Percentiles rank a stretch among this genome's conserved stretches.
Conservation (phyloP, 164 flowering plant genomes). For the Houttuynia cordata region DNA sequence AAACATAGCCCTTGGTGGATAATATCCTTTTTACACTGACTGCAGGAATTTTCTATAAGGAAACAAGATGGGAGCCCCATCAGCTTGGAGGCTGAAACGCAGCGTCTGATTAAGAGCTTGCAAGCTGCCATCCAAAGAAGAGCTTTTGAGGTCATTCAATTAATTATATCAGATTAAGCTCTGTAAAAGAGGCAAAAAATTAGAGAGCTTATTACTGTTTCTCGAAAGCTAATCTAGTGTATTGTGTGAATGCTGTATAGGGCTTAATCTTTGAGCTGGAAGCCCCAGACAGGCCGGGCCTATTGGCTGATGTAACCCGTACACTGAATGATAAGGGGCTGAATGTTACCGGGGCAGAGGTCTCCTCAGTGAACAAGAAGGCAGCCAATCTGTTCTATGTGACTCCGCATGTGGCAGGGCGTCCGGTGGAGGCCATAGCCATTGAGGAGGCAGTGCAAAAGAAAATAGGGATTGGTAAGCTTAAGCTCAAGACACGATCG, state of each 20-base stretch:
- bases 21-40: neutral
- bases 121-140: slow-evolving; percentile 91
- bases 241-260: neutral
- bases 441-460: slow-evolving; percentile 50
- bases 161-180: no score
- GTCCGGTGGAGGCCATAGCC: slow-evolving; percentile 38
- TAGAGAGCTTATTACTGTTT: no score
- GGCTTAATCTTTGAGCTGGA: slow-evolving; percentile 21
- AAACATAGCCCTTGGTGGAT: neutral
- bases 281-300: slow-evolving; percentile 41
- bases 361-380: slow-evolving; percentile 43
- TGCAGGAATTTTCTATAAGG: slow-evolving; percentile 77
- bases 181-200: no score
- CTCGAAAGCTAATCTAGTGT: neutral
- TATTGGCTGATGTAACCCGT: slow-evolving; percentile 76
- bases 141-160: slow-evolving; percentile 43
- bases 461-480: slow-evolving; percentile 41
- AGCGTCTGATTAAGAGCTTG: slow-evolving; percentile 33
- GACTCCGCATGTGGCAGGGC: slow-evolving; percentile 47
- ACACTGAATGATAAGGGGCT: slow-evolving; percentile 87
- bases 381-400: slow-evolving; percentile 63
- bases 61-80: slow-evolving; percentile 84
- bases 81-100: slow-evolving; percentile 60
- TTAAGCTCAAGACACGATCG: slow-evolving; percentile 41
- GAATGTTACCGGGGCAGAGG: slow-evolving; percentile 76